phyloP scores from a whole-genome alignment of 257 asterid genomes.

The Solanum okadae region DNA sequence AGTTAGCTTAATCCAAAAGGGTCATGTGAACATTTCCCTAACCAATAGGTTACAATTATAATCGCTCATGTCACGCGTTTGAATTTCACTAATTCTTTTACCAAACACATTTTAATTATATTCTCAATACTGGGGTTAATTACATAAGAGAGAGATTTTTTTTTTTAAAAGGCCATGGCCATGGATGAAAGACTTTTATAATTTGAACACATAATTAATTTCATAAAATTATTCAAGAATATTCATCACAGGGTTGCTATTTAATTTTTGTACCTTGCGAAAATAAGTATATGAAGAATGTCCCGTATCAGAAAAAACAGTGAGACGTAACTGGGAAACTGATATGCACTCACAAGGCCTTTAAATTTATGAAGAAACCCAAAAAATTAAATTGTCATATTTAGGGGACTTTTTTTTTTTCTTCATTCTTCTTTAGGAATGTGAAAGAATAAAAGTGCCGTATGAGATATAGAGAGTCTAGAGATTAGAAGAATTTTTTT shows the following conservation, averaged over 20 bases:
- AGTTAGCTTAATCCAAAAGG: neutral
- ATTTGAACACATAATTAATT: no score
- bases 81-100: neutral
- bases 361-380: neutral
- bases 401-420: neutral
- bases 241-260: no score
- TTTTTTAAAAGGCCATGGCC: no score
- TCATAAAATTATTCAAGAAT: no score
- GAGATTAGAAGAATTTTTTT: neutral
- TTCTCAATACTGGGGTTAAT: neutral
- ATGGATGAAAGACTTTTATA: no score
- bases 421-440: neutral
- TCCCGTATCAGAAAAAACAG: no score
- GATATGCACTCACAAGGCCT: neutral
- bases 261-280: no score
- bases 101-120: neutral
- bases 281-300: no score
- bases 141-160: no score
- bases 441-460: neutral
- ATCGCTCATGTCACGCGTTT: neutral
- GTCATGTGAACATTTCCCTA: neutral
- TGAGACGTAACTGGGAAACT: neutral
- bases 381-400: neutral
- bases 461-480: neutral
- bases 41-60: neutral